Evolutionary conservation across 371 early-diverging fungal genomes (phyloP), one percentile per base, ranked within the genome.

Genomic region (Actinomucor elegans): DNA sequence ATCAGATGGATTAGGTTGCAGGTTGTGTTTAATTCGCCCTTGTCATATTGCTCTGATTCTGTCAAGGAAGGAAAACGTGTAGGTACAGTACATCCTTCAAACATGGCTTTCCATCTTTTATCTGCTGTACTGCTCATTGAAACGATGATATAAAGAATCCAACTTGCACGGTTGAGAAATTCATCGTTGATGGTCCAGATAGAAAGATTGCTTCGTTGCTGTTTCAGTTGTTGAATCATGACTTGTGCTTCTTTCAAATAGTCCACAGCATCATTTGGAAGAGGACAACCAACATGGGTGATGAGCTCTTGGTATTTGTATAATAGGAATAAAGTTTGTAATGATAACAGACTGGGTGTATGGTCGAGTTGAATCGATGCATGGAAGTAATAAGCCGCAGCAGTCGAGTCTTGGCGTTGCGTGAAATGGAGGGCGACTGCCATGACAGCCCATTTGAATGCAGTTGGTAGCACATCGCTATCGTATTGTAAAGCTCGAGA

Each of bases 271-370:
- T 11, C n/a, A 11, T 40, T 23, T 1, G 66, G 40, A 12, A 60
- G 28, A 2, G 52, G 46, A 7, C 33, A 34, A 5, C 61, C 66
- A 5, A 60, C 57, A 0, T 60, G 61, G 4, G 66, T 54, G 4
- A 59, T 36, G 0, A 59, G 14, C 29, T 68, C 69, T 26, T 61
- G 54, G 33, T 60, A 65, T 35, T 68, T 68, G 51, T 60, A 65
- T 2, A 68, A 36, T 17, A 68, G 42, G 7, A 64, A 33, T 10
- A 64, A 27, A 6, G 69, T 54, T 18, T 68, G 69, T 2, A 57
- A 32, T 9, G 46, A 49, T 3, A 12, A 2, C 0, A 52, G 24
- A 10, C 23, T 17, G 4, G 59, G 27, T 0, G 43, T 34, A 23
- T 44, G 45, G 20, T 57, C 55, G 20, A 60, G 21, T 17, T 20